These are phyloP conservation scores for Ichthyophthirius multifiliis DNA, from an alignment of 169 alveolate genomes.

Conservation along the genomic window DNA sequence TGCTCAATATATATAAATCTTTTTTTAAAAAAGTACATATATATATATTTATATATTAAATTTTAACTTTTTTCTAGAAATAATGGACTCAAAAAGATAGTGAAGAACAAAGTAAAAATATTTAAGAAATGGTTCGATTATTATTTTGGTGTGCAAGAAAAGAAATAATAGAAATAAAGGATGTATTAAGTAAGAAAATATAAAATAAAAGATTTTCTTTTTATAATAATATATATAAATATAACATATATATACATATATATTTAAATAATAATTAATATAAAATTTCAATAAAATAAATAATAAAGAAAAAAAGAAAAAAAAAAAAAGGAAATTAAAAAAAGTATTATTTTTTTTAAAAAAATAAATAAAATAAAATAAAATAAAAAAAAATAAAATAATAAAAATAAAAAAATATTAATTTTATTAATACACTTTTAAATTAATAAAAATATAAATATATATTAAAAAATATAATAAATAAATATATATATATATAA, in stretches of 20 bases:
- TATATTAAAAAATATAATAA: background rate
- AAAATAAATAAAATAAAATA: background rate
- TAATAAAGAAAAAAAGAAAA: background rate
- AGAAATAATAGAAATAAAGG: background rate
- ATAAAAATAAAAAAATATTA: background rate
- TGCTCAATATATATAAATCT: too few relatives aligned
- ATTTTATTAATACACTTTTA: too few relatives aligned
- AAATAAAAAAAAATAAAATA: background rate
- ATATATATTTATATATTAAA: too few relatives aligned
- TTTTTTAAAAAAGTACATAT: too few relatives aligned
- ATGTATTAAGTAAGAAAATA: background rate
- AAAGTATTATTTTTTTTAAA: background rate
- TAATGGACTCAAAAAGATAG: background rate
- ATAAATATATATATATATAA: background rate
- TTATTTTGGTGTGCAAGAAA: conserved; percentile 6
- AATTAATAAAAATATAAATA: too few relatives aligned
- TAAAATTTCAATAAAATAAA: background rate
- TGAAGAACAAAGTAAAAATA: background rate
- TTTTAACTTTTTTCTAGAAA: too few relatives aligned
- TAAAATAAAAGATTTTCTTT: background rate
- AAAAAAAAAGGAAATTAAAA: background rate
- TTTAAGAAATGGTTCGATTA: background rate
- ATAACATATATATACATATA: background rate
- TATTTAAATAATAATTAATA: too few relatives aligned
- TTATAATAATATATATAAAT: background rate